Evolutionary conservation across 352 stramenopile species (phyloP), one percentile per base, ranked within the genome.

Genomic region (Sclerospora graminicola): DNA sequence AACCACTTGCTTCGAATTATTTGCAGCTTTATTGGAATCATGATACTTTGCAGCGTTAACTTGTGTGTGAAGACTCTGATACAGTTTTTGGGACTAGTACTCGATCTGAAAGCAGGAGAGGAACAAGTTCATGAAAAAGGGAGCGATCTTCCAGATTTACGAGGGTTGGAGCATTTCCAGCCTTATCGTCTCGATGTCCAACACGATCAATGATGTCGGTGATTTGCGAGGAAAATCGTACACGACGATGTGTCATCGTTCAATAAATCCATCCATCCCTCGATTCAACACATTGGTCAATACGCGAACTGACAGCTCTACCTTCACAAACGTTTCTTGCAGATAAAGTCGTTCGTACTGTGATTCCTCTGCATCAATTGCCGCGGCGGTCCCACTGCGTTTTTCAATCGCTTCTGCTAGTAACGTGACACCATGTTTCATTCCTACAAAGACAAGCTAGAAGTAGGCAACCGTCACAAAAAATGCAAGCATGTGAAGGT

Each of bases 371-470:
- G 60, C 63, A 19, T 89, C 74, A 39, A 87, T 73, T 5, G 74
- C 65, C 13, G 51, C 55, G 8, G 66, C 18, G 10, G 66, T 46
- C 20, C 51, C 38, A 59, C 60, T 68, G 11, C 59, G 40, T 32
- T 77, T 74, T 18, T 60, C 15, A 34, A 89, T 68, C 1, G 70
- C 61, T 29, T 72, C 42, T 7, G 74, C 72, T 5, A 89, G 48
- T 55, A 89, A 60, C 11, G 78, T 65, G 0, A 75, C 69, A 4
- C 75, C 78, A 30, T 60, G 27, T 47, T 69, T 78, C 6, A 75
- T 87, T 16, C 62, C 59, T 5, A 89, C 78, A 53, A 87, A 89
- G 18, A 89, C 71, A 20, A 89, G 53, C 78, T 89, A 20, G 13
- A 50, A 3, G 6, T 7, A 26, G 4, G 6, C 21, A 26, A 3